Percentiles rank a stretch among this genome's conserved stretches.
These are phyloP conservation scores for Ophiognomonia clavigignenti-juglandacearum DNA, from an alignment of 2,329 filamentous ascomycete species.

Conservation along the genomic window DNA sequence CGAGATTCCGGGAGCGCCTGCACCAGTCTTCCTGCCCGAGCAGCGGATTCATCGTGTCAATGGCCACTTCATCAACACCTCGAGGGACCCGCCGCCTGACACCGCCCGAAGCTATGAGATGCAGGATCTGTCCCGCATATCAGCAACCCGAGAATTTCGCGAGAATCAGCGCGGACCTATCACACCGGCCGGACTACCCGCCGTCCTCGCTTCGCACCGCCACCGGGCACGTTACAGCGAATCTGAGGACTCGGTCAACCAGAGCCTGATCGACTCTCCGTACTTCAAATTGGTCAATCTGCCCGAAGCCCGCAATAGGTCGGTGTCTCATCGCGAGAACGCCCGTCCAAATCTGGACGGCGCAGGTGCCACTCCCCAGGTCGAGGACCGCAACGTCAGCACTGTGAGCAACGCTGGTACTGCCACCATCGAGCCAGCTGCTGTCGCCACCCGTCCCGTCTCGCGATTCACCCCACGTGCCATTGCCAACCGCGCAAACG, in stretches of 20 bases:
- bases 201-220: neutral
- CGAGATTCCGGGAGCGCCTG: slow-evolving; percentile 4
- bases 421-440: neutral
- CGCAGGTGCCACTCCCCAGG: slow-evolving; percentile 17
- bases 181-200: neutral
- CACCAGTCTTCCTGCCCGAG: slow-evolving; percentile 24
- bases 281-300: slow-evolving; percentile 27
- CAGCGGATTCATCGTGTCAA: slow-evolving; percentile 28
- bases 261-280: slow-evolving; percentile 21
- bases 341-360: slow-evolving; percentile 19
- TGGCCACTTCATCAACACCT: slow-evolving; percentile 22
- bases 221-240: slow-evolving; percentile 4
- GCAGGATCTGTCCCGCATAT: neutral
- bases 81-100: neutral
- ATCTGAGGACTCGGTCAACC: slow-evolving; percentile 6
- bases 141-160: neutral
- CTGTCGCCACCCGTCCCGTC: slow-evolving; percentile 1
- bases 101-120: neutral
- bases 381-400: slow-evolving; percentile 10
- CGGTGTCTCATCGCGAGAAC: slow-evolving; percentile 20
- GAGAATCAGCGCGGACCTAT: neutral
- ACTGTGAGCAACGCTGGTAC: slow-evolving; percentile 10
- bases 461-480: slow-evolving; percentile 9
- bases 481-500: slow-evolving; percentile 5
- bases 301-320: slow-evolving; percentile 25